Conservation (phyloP, 371 early-diverging fungal genomes). For the Haplosporangium sp. region DNA sequence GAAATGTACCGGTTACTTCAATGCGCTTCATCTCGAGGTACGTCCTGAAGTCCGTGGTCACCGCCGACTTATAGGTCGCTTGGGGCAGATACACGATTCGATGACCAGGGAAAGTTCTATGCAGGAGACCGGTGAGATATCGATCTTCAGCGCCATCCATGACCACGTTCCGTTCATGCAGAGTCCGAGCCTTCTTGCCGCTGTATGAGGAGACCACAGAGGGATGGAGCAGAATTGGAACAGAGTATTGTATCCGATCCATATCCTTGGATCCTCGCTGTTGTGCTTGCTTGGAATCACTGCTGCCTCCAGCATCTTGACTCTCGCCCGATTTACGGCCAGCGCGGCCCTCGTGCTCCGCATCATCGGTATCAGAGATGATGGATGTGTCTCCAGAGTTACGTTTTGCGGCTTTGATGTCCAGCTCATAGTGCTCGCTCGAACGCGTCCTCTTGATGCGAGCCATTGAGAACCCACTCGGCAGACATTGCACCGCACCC, state of each 20-base stretch:
- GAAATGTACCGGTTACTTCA: slow-evolving; percentile 80
- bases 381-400: slow-evolving; percentile 11
- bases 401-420: not conserved
- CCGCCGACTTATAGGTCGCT: slow-evolving; percentile 91
- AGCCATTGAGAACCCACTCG: slow-evolving; percentile 94
- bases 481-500: slow-evolving; percentile 93
- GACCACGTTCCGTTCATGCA: slow-evolving; percentile 98
- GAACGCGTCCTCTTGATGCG: slow-evolving; percentile 72
- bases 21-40: slow-evolving; percentile 92
- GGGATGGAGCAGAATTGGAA: slow-evolving; percentile 89
- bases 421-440: slow-evolving; percentile 57
- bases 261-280: not conserved
- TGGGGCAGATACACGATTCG: slow-evolving; percentile 93
- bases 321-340: not conserved
- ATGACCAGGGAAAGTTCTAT: slow-evolving; percentile 92
- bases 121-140: slow-evolving; percentile 98
- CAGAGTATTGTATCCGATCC: slow-evolving; percentile 51
- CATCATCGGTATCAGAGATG: slow-evolving; percentile 12
- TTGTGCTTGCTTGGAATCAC: not conserved
- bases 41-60: slow-evolving; percentile 80
- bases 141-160: slow-evolving; percentile 96
- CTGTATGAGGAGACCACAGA: slow-evolving; percentile 91
- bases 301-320: not conserved
- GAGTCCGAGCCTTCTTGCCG: slow-evolving; percentile 90
- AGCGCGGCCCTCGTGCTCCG: not conserved